Evolutionary conservation across 2,329 filamentous ascomycete species (phyloP).

Genomic region (Nothophoma quercina): DNA sequence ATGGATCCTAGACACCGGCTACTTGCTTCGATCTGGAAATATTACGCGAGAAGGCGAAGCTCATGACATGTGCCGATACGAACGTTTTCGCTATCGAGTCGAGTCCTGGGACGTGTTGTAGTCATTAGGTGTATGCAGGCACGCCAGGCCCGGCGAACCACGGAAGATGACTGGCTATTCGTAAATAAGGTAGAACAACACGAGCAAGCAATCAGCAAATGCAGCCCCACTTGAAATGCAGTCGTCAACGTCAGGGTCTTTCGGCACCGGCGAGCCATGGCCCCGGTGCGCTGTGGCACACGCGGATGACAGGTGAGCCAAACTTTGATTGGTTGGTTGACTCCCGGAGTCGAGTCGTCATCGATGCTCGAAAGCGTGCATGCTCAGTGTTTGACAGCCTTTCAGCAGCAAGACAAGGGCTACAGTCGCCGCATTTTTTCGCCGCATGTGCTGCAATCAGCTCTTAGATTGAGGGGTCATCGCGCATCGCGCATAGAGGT

Average conservation of each 20-base stretch:
- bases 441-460: constrained; percentile 18
- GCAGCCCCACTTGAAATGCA: constrained; percentile 15
- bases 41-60: constrained; percentile 18
- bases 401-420: constrained; percentile 13
- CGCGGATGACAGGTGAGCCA: constrained; percentile 18
- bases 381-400: constrained; percentile 17
- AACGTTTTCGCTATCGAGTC: not conserved
- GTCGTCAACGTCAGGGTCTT: constrained; percentile 21
- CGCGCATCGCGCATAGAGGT: constrained; percentile 2
- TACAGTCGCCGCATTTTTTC: constrained; percentile 14
- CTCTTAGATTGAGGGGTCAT: constrained; percentile 5
- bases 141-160: not conserved
- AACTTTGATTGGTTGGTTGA: constrained; percentile 7
- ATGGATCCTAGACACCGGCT: constrained; percentile 4
- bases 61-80: constrained; percentile 7
- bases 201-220: not conserved
- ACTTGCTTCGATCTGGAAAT: constrained; percentile 15
- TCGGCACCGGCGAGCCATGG: constrained; percentile 11
- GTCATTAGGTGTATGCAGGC: not conserved
- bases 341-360: constrained; percentile 14
- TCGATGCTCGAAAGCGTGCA: constrained; percentile 20
- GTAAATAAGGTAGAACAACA: not conserved
- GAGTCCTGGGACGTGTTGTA: not conserved
- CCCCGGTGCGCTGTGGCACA: constrained; percentile 16
- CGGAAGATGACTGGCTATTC: not conserved